Conservation (phyloP, 345 rosid species). For the Geranium rotundifolium region DNA sequence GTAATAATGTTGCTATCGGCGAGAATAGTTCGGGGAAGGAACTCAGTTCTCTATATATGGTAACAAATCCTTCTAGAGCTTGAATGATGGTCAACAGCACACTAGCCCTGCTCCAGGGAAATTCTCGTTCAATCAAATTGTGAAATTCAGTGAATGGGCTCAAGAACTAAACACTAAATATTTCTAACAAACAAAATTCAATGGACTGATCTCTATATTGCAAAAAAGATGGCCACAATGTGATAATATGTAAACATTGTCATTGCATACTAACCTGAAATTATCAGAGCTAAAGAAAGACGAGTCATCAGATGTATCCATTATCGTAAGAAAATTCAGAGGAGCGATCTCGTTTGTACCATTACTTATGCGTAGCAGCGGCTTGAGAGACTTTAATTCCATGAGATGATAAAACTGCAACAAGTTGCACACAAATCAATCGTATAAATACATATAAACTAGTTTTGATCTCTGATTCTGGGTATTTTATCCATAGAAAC, state of each 20-base stretch:
- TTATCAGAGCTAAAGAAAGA: constrained; percentile 58
- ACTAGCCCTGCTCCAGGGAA: constrained; percentile 42
- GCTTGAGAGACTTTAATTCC: constrained; percentile 48
- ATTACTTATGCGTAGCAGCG: constrained; percentile 36
- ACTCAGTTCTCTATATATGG: constrained; percentile 36
- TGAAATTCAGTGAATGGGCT: too few relatives aligned
- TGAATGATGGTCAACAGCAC: constrained; percentile 45
- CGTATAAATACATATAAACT: not conserved
- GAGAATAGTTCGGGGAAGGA: constrained; percentile 73
- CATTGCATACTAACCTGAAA: constrained; percentile 47
- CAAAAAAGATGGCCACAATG: not conserved
- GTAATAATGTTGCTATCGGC: constrained; percentile 44
- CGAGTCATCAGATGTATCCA: constrained; percentile 53
- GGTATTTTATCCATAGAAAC: not conserved
- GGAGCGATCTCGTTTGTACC: constrained; percentile 39
- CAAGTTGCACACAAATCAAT: not conserved
- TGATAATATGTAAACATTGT: too few relatives aligned
- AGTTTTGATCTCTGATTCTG: not conserved
- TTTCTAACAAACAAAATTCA: not conserved
- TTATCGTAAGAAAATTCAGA: constrained; percentile 47
- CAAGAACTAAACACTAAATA: too few relatives aligned
- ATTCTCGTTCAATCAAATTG: not conserved
- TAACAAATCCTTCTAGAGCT: constrained; percentile 55
- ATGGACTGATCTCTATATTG: not conserved
- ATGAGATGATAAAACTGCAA: constrained; percentile 55